These are phyloP conservation scores for Wallacemonas collosoma DNA, from an alignment of 208 protist species.

Conservation along the genomic window DNA sequence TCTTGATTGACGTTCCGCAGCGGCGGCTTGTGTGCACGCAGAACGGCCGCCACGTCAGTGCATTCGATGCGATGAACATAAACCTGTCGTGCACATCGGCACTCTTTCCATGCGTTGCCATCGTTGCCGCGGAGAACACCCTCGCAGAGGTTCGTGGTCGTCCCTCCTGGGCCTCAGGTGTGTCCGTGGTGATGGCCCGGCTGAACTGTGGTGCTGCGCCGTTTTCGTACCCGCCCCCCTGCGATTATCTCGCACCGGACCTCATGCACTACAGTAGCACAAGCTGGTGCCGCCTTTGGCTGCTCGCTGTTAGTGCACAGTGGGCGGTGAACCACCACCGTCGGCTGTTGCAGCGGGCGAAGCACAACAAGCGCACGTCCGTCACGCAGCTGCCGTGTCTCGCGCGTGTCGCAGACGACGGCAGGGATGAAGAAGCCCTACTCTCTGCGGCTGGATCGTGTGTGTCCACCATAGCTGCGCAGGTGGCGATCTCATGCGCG, in stretches of 20 bases:
- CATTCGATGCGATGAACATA: constrained; percentile 45
- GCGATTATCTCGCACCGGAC: constrained; percentile 76
- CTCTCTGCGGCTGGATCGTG: background rate
- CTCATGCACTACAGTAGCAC: constrained; percentile 60
- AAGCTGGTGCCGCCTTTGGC: constrained; percentile 55
- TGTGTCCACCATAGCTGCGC: background rate
- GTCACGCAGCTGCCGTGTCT: background rate
- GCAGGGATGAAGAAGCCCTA: background rate
- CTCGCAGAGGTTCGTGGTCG: constrained; percentile 25
- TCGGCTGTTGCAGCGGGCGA: background rate
- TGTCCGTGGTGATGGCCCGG: constrained; percentile 36
- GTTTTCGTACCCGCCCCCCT: constrained; percentile 54
- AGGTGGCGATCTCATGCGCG: background rate
- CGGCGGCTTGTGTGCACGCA: constrained; percentile 64
- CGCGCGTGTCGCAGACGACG: background rate
- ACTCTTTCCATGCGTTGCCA: constrained; percentile 65
- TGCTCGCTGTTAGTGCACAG: constrained; percentile 47
- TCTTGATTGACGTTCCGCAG: constrained; percentile 74
- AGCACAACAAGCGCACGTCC: background rate
- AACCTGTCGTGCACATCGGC: constrained; percentile 23
- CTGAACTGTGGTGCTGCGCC: constrained; percentile 86
- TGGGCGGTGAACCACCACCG: constrained; percentile 2
- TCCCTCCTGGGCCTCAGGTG: constrained; percentile 18
- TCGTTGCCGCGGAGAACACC: constrained; percentile 18
- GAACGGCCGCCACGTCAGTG: constrained; percentile 71